Evolutionary conservation across 192 early-diverging fungal species (phyloP).

Genomic region (Rhizophlyctis rosea): DNA sequence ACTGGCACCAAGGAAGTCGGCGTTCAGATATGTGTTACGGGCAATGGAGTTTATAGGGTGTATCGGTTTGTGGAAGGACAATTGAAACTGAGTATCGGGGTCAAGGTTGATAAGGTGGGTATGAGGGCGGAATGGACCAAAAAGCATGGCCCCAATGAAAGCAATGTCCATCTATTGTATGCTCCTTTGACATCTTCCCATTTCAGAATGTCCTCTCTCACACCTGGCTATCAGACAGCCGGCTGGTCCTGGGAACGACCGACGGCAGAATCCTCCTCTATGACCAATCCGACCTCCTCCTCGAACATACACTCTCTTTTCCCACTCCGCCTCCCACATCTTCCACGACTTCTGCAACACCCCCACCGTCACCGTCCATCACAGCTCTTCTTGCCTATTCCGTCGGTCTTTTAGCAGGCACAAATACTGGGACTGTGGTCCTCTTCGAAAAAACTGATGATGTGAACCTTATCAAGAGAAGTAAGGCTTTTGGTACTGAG

Average conservation of each 20-base stretch:
- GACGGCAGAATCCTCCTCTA: slow-evolving; percentile 50
- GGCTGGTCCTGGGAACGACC: slow-evolving; percentile 47
- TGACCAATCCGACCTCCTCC: slow-evolving; percentile 50
- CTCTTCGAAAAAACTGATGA: slow-evolving; percentile 50
- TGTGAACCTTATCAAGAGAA: slow-evolving; percentile 35
- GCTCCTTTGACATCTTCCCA: background rate
- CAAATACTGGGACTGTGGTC: slow-evolving; percentile 37
- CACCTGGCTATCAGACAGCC: slow-evolving; percentile 45
- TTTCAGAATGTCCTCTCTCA: slow-evolving; percentile 46
- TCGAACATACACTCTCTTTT: slow-evolving; percentile 24
- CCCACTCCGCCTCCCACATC: no score
- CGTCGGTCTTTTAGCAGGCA: slow-evolving; percentile 44
- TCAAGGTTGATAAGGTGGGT: slow-evolving; percentile 49
- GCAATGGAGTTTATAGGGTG: slow-evolving; percentile 40
- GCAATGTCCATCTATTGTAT: background rate
- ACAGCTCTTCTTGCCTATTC: slow-evolving; percentile 32
- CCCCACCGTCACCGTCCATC: no score
- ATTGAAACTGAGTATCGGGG: slow-evolving; percentile 43
- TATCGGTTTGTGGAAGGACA: slow-evolving; percentile 43
- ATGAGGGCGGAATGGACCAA: slow-evolving; percentile 9
- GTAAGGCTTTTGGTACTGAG: slow-evolving; percentile 34
- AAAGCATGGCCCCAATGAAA: background rate
- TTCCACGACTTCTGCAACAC: no score
- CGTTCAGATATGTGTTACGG: slow-evolving; percentile 48
- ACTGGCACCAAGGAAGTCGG: no score